Base-by-base conservation (phyloP, 805 yeast genomes). In the Candida silvicultrix region DNA sequence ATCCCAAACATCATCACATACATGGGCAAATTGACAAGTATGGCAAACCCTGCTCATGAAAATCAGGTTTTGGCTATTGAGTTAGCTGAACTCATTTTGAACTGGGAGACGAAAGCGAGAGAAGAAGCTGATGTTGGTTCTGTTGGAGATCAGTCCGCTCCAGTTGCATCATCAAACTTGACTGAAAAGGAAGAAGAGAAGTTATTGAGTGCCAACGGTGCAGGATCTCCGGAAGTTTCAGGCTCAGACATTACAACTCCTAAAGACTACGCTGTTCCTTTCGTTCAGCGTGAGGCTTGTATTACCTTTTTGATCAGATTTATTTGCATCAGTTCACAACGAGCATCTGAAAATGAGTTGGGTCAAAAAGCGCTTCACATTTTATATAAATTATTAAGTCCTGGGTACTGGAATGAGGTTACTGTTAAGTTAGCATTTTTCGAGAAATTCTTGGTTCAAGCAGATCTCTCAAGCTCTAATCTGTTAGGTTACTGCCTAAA, bases 51-150 rank as follows among this genome's bases (percentile, higher is more conserved):
- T 4, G 82, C 88, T 1, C 60, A 80, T 20, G 97, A 92, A 50
- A 87, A 85, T 54, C 97, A 89, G 60, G 72, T 79, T 0, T 67
- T 92, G 49, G 96, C 97, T 0, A 85, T 92, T 48, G 98, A 92
- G 52, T 66, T 94, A 46, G 95, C 96, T 0, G 96, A 89, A 47
- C 65, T 92, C 49, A 80, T 94, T 45, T 69, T 89, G 49, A 77
- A 77, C 41, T 94, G 99, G 99, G 98, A 90, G 62, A 72, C 71
- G 7, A 74, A 69, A 50, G 74, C 83, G 1, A 57, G 43, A 32
- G 49, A 53, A 41, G 57, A 51, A 31, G 45, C 54, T 12, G 34
- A 49, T 29, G 53, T 48, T 23, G 54, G 39, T 2, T 42, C 42
- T 2, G 44, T 47, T 3, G 44, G 39, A 20, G 25, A 37, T 21